These are phyloP conservation scores for Pichia sp. DNA, from an alignment of 1,139 yeast species.

Conservation along the genomic window DNA sequence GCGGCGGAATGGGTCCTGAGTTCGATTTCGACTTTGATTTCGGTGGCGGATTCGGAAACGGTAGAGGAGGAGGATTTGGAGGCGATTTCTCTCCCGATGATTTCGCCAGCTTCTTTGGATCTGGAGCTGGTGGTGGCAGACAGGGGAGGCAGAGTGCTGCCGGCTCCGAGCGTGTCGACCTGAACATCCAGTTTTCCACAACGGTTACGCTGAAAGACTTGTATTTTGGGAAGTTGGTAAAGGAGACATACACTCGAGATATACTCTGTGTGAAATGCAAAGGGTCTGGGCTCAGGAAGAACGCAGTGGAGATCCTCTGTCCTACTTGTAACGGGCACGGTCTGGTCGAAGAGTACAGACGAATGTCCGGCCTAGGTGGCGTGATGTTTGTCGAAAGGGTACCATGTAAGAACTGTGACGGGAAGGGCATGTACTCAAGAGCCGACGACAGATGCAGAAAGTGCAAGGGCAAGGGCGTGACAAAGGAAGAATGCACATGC, in stretches of 20 bases:
- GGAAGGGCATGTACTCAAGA: slow-evolving; percentile 60
- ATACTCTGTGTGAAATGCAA: slow-evolving; percentile 65
- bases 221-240: slow-evolving; percentile 75
- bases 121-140: slow-evolving; percentile 27
- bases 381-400: slow-evolving; percentile 61
- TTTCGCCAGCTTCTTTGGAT: slow-evolving; percentile 65
- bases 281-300: slow-evolving; percentile 69
- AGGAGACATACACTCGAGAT: slow-evolving; percentile 70
- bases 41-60: slow-evolving; percentile 9
- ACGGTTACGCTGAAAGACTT: slow-evolving; percentile 70
- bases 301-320: slow-evolving; percentile 55
- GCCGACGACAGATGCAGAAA: slow-evolving; percentile 71
- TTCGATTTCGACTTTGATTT: slow-evolving; percentile 16
- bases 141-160: neutral
- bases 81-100: slow-evolving; percentile 55
- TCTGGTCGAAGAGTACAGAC: slow-evolving; percentile 49
- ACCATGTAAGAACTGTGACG: slow-evolving; percentile 68
- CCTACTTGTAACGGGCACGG: slow-evolving; percentile 74
- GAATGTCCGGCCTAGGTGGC: slow-evolving; percentile 64
- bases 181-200: slow-evolving; percentile 62
- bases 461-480: slow-evolving; percentile 63
- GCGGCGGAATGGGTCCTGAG: slow-evolving; percentile 10
- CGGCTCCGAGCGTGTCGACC: neutral
- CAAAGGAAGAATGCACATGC: slow-evolving; percentile 65
- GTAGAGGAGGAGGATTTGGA: slow-evolving; percentile 16